Base-by-base conservation (phyloP, 179 eudicot species). In the Vitellaria paradoxa region DNA sequence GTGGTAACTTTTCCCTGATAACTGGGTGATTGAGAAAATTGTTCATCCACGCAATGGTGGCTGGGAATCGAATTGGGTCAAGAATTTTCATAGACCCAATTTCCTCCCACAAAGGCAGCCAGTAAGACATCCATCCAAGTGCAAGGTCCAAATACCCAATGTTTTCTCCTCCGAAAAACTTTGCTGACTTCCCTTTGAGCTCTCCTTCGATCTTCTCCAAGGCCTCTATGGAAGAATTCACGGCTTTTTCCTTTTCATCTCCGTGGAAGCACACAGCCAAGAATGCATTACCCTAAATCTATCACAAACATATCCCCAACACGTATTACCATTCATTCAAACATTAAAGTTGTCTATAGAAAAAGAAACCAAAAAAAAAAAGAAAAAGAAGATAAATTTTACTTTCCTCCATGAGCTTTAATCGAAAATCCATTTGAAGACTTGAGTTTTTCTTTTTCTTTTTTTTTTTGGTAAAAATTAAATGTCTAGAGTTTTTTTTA, bases 81-180 rank as follows among this genome's bases (percentile, higher is more conserved):
- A 73, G 1, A 47, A 79, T 74, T 15, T 56, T 68, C 67, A 59
- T 56, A 52, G 64, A 18, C n/a, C 82, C 82, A n/a, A 73, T 68
- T 56, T 65, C 59, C 59, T 73, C 78, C 74, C 60, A 74, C 46
- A 74, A 23, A 45, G 77, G 82, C 57, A 79, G 14, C 78, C 68
- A 66, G 14, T 74, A 13, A 53, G 78, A 7, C 14, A 79, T 79
- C 82, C 77, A 73, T 0, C 82, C 82, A 40, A 74, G 26, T 17
- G 64, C 82, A 56, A 79, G 77, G 61, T 79, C 78, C 45, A 79
- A 65, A 65, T 63, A 79, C 21, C 81, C 81, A 42, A 79, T 64
- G 18, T 14, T 65, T 65, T 79, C 81, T 4, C 81, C 81, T 63
- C 81, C 81, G 45, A 79, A 79, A 68, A 79, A 79, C 40, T 73